Evolutionary conservation across 495 filamentous ascomycete species (phyloP), one percentile per base, ranked within the genome.

Genomic region (Niebla homalea): DNA sequence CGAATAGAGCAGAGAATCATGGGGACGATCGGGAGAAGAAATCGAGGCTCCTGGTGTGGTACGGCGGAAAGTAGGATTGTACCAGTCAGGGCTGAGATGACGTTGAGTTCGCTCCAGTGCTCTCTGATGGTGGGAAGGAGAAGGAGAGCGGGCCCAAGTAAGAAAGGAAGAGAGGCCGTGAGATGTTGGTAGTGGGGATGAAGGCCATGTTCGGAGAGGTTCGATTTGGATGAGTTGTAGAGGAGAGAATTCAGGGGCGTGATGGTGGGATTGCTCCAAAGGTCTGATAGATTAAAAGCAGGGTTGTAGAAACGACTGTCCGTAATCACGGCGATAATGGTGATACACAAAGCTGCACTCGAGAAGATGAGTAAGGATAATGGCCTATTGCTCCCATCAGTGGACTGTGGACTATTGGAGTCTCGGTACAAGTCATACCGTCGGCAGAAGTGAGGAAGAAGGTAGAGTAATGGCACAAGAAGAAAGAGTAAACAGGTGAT

Each of bases 401-500:
- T 22, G 12, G 3, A 22, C 10, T 12, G 29, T 32, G 12, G 39
- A 7, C 2, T 6, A 22, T 7, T 15, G 57, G 5, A 59, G 38
- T 40, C 18, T 40, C 12, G 19, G 36, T 65, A 54, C 59, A 44
- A 8, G 47, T 19, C 51, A 59, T 65, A 92, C 89, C 80, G 88
- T 63, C 79, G 79, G 64, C 74, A 62, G 61, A 94, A 90, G 74
- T 93, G 84, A 29, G 87, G 87, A 56, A 95, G 64, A 45, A 96
- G 73, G 59, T 81, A 79, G 56, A 94, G 69, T 11, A 79, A 81
- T 18, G 93, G 89, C 50, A 94, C 69, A 22, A 94, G 54, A 45
- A 96, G 64, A 53, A 89, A 98, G 14, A 89, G 90, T 47, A 90
- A 92, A 61, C 96, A 97, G 4, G 92, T 98, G 62, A 97, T 93